Evolutionary conservation across 176 grass and related monocot genomes (phyloP).

Genomic region (Areca catechu): DNA sequence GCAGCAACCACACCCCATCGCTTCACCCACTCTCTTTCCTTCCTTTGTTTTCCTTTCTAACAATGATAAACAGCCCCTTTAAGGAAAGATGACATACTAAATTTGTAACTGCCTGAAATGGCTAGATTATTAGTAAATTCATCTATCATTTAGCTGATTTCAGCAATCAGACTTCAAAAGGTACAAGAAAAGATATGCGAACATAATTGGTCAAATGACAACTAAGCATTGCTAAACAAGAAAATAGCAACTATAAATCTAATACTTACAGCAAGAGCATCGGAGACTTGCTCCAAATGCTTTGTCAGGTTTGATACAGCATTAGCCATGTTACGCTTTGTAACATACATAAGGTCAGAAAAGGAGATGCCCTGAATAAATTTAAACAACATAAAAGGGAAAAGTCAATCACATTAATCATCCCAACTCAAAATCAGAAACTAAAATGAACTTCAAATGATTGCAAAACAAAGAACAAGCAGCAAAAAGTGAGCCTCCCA

Average conservation of each 20-base stretch:
- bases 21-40: no score
- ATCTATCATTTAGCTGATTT: no score
- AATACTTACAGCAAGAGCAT: constrained; percentile 72
- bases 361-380: constrained; percentile 64
- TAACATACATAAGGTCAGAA: constrained; percentile 91
- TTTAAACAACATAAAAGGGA: constrained; percentile 6
- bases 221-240: neutral
- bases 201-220: neutral
- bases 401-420: neutral
- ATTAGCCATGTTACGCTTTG: constrained; percentile 79
- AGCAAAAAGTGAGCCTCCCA: no score
- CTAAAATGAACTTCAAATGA: neutral
- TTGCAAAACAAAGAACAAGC: no score
- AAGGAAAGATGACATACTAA: neutral
- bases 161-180: no score
- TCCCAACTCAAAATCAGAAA: neutral
- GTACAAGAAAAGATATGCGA: no score
- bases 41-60: no score
- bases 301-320: constrained; percentile 92
- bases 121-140: no score
- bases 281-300: constrained; percentile 79
- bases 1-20: no score
- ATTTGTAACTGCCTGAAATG: no score
- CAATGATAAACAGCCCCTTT: neutral
- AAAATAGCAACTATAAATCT: neutral